These are phyloP conservation scores for Streptanthus diversifolius DNA, from an alignment of 345 rosid species.

Conservation along the genomic window DNA sequence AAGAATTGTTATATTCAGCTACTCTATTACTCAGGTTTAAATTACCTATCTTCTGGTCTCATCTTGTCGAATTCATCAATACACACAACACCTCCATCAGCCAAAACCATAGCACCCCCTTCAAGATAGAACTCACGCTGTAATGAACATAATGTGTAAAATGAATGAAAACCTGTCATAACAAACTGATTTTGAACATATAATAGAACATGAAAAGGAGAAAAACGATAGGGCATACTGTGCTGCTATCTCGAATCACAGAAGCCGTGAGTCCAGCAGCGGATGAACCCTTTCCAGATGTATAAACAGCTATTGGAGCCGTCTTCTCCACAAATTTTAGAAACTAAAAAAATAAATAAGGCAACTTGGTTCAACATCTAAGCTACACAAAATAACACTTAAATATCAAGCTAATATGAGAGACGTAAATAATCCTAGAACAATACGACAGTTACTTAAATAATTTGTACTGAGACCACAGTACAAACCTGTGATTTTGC, in stretches of 20 bases:
- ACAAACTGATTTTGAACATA: background rate
- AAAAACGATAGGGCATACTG: conserved; percentile 49
- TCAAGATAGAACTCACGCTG: conserved; percentile 98
- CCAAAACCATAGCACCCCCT: conserved; percentile 99
- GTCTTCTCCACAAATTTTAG: conserved; percentile 98
- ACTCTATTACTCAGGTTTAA: background rate
- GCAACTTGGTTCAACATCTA: background rate
- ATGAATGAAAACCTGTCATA: conserved; percentile 3
- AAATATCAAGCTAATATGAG: no score
- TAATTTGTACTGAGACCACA: background rate
- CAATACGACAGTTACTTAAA: background rate
- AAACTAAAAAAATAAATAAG: conserved; percentile 41
- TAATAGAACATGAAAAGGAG: background rate
- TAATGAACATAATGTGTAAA: conserved; percentile 15
- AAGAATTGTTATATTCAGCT: background rate
- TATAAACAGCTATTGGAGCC: conserved; percentile 93
- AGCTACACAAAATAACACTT: background rate
- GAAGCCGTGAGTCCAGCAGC: conserved; percentile 99
- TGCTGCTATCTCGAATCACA: conserved; percentile 77
- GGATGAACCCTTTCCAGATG: conserved; percentile 97
- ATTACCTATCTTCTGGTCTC: conserved; percentile 97
- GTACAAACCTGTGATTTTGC: conserved; percentile 85
- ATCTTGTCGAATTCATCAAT: conserved; percentile 98
- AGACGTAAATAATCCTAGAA: background rate
- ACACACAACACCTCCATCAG: conserved; percentile 97